Conservation (phyloP, 2,329 filamentous ascomycete genomes). For the Penicillium sp. region DNA sequence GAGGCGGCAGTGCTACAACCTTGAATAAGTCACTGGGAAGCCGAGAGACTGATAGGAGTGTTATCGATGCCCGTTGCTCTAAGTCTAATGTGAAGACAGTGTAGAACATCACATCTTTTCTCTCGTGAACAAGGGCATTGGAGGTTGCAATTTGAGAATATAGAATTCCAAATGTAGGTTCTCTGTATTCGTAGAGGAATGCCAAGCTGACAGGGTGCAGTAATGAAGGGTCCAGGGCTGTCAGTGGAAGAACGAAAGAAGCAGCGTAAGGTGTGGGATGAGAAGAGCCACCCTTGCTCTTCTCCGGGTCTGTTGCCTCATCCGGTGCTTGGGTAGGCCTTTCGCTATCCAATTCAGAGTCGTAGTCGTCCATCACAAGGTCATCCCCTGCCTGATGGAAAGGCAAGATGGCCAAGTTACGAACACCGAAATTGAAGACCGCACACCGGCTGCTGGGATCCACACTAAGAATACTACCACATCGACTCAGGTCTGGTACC, state of each 20-base stretch:
- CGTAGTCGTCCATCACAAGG: conserved; percentile 87
- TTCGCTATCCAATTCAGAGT: conserved; percentile 74
- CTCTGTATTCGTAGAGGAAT: conserved; percentile 94
- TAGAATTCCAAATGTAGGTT: conserved; percentile 93
- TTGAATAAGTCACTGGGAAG: conserved; percentile 85
- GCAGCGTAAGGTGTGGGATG: conserved; percentile 72
- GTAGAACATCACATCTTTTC: conserved; percentile 84
- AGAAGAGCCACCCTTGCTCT: conserved; percentile 33
- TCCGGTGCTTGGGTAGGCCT: conserved; percentile 47
- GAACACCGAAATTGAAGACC: conserved; percentile 84
- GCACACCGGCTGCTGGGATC: conserved; percentile 93
- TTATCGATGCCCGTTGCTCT: conserved; percentile 88
- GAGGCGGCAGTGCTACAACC: conserved; percentile 77
- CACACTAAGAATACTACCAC: conserved; percentile 77
- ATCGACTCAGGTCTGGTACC: conserved; percentile 71
- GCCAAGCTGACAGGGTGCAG: conserved; percentile 87
- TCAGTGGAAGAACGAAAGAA: conserved; percentile 90
- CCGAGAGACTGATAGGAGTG: conserved; percentile 79
- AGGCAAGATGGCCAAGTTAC: conserved; percentile 88
- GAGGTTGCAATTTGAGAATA: conserved; percentile 74
- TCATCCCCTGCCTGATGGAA: conserved; percentile 86
- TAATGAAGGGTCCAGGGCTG: conserved; percentile 81
- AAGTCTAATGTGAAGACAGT: conserved; percentile 94
- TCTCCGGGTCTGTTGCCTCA: conserved; percentile 27
- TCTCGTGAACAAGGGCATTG: conserved; percentile 68